These are phyloP conservation scores for Aphanoascus verrucosus DNA, from an alignment of 2,329 filamentous ascomycete species.

Conservation along the genomic window DNA sequence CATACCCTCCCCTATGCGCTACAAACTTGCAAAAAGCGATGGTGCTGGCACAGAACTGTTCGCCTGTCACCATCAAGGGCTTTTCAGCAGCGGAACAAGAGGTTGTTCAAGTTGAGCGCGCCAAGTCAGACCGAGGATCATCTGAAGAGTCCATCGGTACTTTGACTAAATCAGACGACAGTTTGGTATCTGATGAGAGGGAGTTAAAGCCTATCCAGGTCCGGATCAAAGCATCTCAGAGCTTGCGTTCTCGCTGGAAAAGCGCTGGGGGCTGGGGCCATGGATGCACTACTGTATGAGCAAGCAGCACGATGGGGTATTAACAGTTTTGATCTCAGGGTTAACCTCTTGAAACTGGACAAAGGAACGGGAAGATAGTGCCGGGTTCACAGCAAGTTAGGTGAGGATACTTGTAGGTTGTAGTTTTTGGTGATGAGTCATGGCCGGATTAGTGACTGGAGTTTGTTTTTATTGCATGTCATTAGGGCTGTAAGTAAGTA, in stretches of 20 bases:
- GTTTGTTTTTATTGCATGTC: too few relatives aligned
- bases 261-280: neutral
- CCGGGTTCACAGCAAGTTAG: too few relatives aligned
- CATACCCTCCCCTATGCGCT: neutral
- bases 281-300: neutral
- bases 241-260: neutral
- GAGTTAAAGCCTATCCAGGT: neutral
- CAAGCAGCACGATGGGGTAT: neutral
- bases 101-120: neutral
- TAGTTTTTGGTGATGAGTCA: too few relatives aligned
- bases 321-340: neutral
- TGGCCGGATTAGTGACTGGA: too few relatives aligned
- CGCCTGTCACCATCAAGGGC: neutral
- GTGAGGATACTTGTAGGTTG: too few relatives aligned
- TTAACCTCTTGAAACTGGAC: too few relatives aligned
- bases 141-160: neutral
- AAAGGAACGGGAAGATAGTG: too few relatives aligned
- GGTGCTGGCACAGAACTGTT: slow-evolving; percentile 1
- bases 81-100: neutral
- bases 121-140: neutral
- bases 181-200: neutral
- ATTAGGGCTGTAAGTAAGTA: too few relatives aligned
- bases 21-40: slow-evolving; percentile 3
- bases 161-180: neutral
- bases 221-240: neutral